A percentile compares a stretch with the other conserved stretches of the same genome.
Conservation (phyloP, 768 basidiomycete genomes). For the Pisolithus orientalis region DNA sequence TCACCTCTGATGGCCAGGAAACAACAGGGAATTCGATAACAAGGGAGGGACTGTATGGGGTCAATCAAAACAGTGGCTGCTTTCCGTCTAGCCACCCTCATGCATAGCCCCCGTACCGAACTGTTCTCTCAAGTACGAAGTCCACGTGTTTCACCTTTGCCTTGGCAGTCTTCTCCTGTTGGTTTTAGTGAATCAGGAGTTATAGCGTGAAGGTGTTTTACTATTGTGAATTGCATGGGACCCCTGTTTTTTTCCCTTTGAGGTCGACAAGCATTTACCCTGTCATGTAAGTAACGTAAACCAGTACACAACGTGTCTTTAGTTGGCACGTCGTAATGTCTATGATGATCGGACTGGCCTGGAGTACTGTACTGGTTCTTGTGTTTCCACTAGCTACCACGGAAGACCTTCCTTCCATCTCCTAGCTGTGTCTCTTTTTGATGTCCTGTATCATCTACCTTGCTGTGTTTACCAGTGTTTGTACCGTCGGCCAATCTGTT, state of each 20-base stretch:
- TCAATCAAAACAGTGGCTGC: no score
- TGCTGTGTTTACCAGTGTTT: no score
- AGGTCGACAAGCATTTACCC: conserved; percentile 52
- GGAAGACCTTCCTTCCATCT: conserved; percentile 9
- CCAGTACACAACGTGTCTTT: no score
- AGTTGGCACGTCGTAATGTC: conserved; percentile 39
- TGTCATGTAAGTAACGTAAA: conserved; percentile 51
- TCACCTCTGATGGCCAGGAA: no score
- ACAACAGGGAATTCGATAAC: no score
- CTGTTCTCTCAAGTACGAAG: conserved; percentile 64
- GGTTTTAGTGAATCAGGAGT: conserved; percentile 41
- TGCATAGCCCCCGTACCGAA: no score
- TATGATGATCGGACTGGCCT: conserved; percentile 38
- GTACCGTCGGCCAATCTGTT: no score
- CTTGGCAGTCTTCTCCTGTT: not conserved
- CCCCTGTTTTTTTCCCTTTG: conserved; percentile 13
- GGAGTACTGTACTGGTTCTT: conserved; percentile 55
- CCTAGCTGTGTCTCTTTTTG: no score
- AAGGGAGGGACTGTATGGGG: no score
- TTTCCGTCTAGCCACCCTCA: no score
- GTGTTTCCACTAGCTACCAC: conserved; percentile 45
- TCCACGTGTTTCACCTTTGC: conserved; percentile 18
- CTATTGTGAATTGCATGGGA: conserved; percentile 55
- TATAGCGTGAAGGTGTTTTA: conserved; percentile 65
- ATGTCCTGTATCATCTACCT: no score